These are phyloP conservation scores for Kwoniella heveanensis DNA, from an alignment of 768 basidiomycete genomes.

Conservation along the genomic window DNA sequence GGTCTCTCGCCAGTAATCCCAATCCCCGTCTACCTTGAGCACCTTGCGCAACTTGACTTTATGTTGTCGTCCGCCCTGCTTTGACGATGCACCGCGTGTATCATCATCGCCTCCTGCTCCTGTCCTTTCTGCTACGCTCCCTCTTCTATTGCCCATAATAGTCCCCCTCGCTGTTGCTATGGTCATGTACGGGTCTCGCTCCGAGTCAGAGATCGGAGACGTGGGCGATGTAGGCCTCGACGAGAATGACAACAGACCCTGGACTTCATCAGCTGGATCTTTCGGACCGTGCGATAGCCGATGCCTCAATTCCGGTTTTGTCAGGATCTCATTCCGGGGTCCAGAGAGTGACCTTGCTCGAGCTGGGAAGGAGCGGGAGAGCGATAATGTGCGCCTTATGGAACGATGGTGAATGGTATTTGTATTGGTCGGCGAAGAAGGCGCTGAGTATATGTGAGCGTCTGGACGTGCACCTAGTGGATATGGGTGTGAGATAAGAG, in stretches of 20 bases:
- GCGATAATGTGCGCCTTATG: background rate
- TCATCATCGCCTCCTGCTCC: background rate
- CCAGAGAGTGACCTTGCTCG: too few species aligned
- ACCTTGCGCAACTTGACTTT: slow-evolving; percentile 22
- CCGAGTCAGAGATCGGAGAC: too few species aligned
- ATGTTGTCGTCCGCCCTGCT: too few species aligned
- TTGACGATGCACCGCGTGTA: too few species aligned
- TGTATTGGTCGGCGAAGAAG: background rate
- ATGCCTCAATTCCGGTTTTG: background rate
- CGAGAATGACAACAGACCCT: background rate
- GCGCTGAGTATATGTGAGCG: background rate
- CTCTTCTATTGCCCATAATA: too few species aligned
- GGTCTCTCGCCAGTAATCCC: slow-evolving; percentile 23
- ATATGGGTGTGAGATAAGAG: slow-evolving; percentile 24
- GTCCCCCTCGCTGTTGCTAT: too few species aligned
- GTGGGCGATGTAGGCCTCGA: too few species aligned
- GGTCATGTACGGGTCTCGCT: too few species aligned
- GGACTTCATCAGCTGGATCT: background rate
- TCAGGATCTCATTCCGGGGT: too few species aligned
- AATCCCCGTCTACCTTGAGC: slow-evolving; percentile 29
- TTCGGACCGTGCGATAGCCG: slow-evolving; percentile 2
- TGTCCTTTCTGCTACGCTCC: too few species aligned
- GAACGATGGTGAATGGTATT: background rate
- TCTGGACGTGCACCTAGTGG: slow-evolving; percentile 3
- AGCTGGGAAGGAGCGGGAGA: background rate